Evolutionary conservation across 2,329 filamentous ascomycete genomes (phyloP), one percentile per base, ranked within the genome.

Genomic region (Alternaria angustiovoidea): DNA sequence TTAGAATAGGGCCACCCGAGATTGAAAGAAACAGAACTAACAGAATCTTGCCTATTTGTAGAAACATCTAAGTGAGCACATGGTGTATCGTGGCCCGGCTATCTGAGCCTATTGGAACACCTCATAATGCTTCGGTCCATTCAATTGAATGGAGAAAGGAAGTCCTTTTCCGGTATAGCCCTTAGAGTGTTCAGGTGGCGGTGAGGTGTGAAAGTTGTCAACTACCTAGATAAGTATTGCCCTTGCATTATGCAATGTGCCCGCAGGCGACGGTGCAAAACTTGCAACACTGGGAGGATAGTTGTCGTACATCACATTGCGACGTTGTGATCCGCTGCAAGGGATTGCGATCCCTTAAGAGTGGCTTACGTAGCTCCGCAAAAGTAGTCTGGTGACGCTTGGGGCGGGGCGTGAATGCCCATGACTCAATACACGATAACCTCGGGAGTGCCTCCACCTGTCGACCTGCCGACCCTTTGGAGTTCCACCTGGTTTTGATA

Each of bases 91-190:
- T 12, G 20, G 24, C 18, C 38, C 18, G 38, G 11, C 18, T 18
- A 41, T 14, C 22, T 16, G 18, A 24, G 28, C 38, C 38, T 32
- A 43, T 41, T 34, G 9, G 26, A 20, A 53, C 12, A 22, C 9
- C 28, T 16, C 18, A 8, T n/a, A 7, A 18, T 14, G 28, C 16
- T 32, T 32, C 36, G 26, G 38, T 11, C 46, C 46, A 12, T 48
- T 48, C 24, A 9, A 24, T n/a, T 11, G 24, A 36, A 43, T 42
- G 18, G 11, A 32, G 28, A 34, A 51, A 32, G 44, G 20, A 48
- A 36, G 6, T 32, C 52, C 24, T 48, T 48, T 47, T 44, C 32
- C 52, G 52, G 43, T 39, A 54, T 54, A 39, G 52, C 24, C 4
- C 7, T 48, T 18, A 5, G 28, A n/a, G 20, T 14, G 20, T 16